Evolutionary conservation across 1,284 basidiomycete species (phyloP).

Genomic region (Exsudoporus floridanus): DNA sequence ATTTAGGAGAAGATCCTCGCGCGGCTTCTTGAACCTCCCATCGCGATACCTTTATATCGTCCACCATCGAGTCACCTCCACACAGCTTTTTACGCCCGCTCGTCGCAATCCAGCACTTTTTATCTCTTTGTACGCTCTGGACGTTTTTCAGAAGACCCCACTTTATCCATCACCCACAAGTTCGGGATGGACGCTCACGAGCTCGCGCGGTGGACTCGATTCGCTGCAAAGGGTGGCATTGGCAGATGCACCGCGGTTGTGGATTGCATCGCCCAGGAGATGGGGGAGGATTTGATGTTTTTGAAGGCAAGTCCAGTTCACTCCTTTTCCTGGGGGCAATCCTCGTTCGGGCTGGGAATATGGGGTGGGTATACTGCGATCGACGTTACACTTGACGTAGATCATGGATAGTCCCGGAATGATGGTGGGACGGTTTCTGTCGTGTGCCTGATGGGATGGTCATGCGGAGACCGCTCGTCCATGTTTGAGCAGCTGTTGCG

Average conservation of each 20-base stretch:
- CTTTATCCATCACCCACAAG: not conserved
- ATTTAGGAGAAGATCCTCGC: not conserved
- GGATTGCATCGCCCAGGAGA: slow-evolving; percentile 76
- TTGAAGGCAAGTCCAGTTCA: slow-evolving; percentile 54
- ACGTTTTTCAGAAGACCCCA: not conserved
- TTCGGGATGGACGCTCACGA: slow-evolving; percentile 64
- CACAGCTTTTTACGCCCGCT: not conserved
- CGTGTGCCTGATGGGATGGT: not conserved
- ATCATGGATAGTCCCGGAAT: not conserved
- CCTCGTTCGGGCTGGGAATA: not conserved
- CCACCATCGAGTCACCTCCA: not conserved
- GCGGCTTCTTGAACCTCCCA: not conserved
- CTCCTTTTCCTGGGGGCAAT: not conserved
- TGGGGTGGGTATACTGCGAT: not conserved
- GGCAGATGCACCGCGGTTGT: slow-evolving; percentile 69
- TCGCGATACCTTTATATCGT: not conserved
- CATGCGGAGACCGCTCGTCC: not conserved
- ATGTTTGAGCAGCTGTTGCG: not conserved
- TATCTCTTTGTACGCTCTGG: not conserved
- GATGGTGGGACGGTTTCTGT: not conserved
- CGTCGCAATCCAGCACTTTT: not conserved
- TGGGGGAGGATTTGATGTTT: slow-evolving; percentile 83
- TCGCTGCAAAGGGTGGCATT: slow-evolving; percentile 79
- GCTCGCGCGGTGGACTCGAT: slow-evolving; percentile 75
- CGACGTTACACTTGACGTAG: not conserved